phyloP scores from a whole-genome alignment of 192 early-diverging fungal genomes.

The Backusella mclennaniae region DNA sequence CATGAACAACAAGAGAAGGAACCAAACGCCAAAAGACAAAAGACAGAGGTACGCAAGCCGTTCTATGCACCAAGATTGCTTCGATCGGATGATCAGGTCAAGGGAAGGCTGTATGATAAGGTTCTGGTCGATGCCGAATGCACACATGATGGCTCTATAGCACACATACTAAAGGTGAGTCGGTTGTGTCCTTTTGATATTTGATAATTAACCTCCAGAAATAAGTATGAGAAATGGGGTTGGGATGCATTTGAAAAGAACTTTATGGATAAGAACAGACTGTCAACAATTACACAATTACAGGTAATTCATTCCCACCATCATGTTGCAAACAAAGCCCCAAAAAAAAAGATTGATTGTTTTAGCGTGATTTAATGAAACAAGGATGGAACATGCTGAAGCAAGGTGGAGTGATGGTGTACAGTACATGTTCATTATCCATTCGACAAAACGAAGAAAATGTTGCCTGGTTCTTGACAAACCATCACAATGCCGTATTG shows the following conservation, averaged over 20 bases:
- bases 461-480: slow-evolving; percentile 74
- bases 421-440: slow-evolving; percentile 82
- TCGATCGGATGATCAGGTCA: slow-evolving; percentile 59
- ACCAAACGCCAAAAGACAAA: slow-evolving; percentile 6
- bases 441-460: slow-evolving; percentile 85
- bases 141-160: slow-evolving; percentile 92
- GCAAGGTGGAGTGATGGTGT: slow-evolving; percentile 79
- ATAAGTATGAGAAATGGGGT: slow-evolving; percentile 69
- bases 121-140: slow-evolving; percentile 67
- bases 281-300: slow-evolving; percentile 58
- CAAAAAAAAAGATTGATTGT: neutral
- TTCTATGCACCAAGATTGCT: slow-evolving; percentile 80
- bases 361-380: slow-evolving; percentile 61
- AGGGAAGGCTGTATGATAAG: slow-evolving; percentile 62
- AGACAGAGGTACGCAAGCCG: slow-evolving; percentile 38
- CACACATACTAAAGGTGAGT: slow-evolving; percentile 64
- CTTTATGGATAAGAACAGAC: slow-evolving; percentile 62
- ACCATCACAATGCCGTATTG: slow-evolving; percentile 42
- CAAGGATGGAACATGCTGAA: slow-evolving; percentile 79
- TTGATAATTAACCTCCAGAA: too few relatives aligned
- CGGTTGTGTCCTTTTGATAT: neutral
- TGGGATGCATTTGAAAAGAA: slow-evolving; percentile 82
- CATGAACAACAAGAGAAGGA: slow-evolving; percentile 15
- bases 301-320: slow-evolving; percentile 42
- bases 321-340: neutral